Evolutionary conservation across 1,284 basidiomycete species (phyloP).

Genomic region (Malassezia arunalokei): DNA sequence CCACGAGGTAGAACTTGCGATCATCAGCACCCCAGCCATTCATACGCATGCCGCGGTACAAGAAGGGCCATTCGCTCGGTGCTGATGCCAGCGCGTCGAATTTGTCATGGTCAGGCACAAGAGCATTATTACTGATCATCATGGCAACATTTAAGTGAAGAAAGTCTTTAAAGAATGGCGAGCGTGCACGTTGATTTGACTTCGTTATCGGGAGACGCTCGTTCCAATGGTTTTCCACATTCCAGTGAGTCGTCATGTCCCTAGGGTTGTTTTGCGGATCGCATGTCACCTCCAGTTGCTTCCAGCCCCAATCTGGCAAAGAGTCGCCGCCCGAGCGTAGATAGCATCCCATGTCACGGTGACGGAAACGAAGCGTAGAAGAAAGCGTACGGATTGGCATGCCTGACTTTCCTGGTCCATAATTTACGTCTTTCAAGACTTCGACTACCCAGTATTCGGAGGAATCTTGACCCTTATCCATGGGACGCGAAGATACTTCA

Average conservation of each 20-base stretch:
- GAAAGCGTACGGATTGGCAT: conserved; percentile 73
- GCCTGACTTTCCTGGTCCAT: conserved; percentile 53
- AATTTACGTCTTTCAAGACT: conserved; percentile 66
- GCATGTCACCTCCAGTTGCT: conserved; percentile 92
- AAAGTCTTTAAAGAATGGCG: conserved; percentile 90
- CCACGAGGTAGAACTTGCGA: conserved; percentile 85
- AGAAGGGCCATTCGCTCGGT: conserved; percentile 85
- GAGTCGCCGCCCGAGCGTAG: conserved; percentile 75
- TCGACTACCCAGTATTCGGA: conserved; percentile 90
- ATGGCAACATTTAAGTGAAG: conserved; percentile 98
- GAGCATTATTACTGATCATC: conserved; percentile 99
- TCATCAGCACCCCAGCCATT: conserved; percentile 85
- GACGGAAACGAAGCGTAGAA: conserved; percentile 72
- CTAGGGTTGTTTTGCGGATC: conserved; percentile 71
- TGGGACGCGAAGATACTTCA: conserved; percentile 88
- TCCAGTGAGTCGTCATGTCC: conserved; percentile 89
- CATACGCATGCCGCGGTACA: conserved; percentile 75
- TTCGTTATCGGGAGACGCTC: conserved; percentile 66
- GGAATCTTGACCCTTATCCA: conserved; percentile 68
- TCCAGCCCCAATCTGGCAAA: conserved; percentile 97
- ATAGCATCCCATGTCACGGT: conserved; percentile 58
- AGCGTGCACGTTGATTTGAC: conserved; percentile 68
- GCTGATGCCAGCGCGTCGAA: conserved; percentile 88
- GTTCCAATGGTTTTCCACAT: conserved; percentile 95
- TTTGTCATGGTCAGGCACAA: conserved; percentile 92